Evolutionary conservation across 83 land plant genomes (phyloP).

Genomic region (Picea abies): DNA sequence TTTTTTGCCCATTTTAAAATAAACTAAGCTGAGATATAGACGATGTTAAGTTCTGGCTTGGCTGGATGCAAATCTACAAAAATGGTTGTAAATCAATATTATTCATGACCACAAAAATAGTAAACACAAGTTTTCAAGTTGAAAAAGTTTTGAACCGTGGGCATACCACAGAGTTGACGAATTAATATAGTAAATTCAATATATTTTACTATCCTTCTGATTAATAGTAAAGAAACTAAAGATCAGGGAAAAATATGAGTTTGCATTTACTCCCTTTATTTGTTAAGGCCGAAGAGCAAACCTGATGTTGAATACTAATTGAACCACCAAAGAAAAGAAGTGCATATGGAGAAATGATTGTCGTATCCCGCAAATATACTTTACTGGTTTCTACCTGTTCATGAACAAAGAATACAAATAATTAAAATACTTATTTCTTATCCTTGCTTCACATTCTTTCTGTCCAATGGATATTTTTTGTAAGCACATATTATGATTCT

Average conservation of each 20-base stretch:
- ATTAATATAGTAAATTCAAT: background rate
- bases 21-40: no score
- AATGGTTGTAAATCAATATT: no score
- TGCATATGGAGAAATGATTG: constrained; percentile 82
- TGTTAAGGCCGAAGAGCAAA: constrained; percentile 16
- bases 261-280: background rate
- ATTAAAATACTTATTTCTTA: background rate
- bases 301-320: constrained; percentile 92
- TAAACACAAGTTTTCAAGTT: background rate
- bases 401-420: constrained; percentile 12
- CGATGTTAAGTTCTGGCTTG: no score
- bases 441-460: background rate
- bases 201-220: background rate
- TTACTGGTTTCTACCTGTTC: constrained; percentile 86
- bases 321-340: constrained; percentile 87
- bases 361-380: constrained; percentile 87
- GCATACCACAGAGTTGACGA: background rate
- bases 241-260: background rate
- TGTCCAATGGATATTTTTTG: background rate
- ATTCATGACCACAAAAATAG: background rate
- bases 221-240: background rate
- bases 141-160: background rate
- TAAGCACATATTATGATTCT: background rate
- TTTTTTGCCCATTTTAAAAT: background rate
- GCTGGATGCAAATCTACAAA: no score